Evolutionary conservation across 1,139 yeast species (phyloP), one percentile per base, ranked within the genome.

Genomic region (Pichiaceae sp.): DNA sequence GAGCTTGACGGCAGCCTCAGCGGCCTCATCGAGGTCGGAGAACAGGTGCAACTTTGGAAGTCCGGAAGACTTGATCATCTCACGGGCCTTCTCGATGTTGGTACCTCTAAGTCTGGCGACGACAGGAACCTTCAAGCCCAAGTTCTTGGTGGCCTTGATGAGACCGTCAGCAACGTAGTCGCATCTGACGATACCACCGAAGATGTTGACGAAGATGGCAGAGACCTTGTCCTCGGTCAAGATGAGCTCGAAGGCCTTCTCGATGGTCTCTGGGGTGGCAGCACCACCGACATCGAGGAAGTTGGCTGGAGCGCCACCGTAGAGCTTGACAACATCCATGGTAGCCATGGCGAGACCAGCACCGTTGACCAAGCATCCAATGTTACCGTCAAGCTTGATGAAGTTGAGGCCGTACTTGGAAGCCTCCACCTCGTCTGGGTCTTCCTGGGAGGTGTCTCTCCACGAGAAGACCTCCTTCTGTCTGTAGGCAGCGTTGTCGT

Each of bases 271-370:
- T 50, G 97, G 96, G 50, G 97, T 91, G 53, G 99, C 98, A 64
- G 96, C 95, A 71, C 99, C 99, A 72, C 99, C 99, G 67, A 96
- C 91, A 71, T 91, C 99, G 64, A 91, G 77, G 76, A 91, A 91
- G 75, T 91, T 91, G 50, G 98, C 99, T 55, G 99, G 99, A 54
- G 79, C 86, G 63, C 99, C 99, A 56, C 97, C 97, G 70, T 87
- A 84, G 56, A 93, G 76, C 72, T 93, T 89, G 72, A 91, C 86
- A 63, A 93, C 94, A 66, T 91, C 99, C 97, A 91, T 89, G 50
- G 99, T 91, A 56, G 99, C 98, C 99, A 91, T 91, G 56, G 99
- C 99, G 59, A 91, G 78, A 66, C 99, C 99, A 42, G 99, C 99
- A 71, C 99, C 99, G 65, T 91, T 91, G 61, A 91, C 99, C 49